phyloP scores from a whole-genome alignment of 192 early-diverging fungal species.

The Dissophora ornata region DNA sequence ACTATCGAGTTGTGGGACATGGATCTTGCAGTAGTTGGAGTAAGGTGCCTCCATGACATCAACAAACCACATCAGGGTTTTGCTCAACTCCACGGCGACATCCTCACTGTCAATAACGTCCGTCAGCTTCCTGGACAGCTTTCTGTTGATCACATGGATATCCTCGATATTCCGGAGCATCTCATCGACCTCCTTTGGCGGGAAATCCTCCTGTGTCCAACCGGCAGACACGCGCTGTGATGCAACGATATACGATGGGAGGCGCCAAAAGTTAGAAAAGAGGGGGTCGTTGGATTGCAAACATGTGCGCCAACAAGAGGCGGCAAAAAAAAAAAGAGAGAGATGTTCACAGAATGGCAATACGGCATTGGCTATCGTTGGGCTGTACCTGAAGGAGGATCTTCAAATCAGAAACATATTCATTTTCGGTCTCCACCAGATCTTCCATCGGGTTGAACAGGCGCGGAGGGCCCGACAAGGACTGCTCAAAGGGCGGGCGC shows the following conservation, averaged over 20 bases:
- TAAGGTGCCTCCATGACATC: slow-evolving; percentile 67
- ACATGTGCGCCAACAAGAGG: too few relatives aligned
- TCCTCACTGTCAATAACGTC: slow-evolving; percentile 16
- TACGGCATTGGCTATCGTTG: not conserved
- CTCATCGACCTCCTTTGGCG: slow-evolving; percentile 60
- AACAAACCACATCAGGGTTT: slow-evolving; percentile 38
- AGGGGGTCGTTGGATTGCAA: too few relatives aligned
- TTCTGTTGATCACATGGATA: slow-evolving; percentile 57
- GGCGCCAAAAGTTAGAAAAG: not conserved
- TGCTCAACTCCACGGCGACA: not conserved
- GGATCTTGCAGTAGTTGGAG: slow-evolving; percentile 61
- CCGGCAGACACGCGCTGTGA: slow-evolving; percentile 59
- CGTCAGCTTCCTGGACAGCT: slow-evolving; percentile 38
- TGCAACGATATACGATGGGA: not conserved
- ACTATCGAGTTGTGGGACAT: slow-evolving; percentile 56
- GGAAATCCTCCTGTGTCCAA: slow-evolving; percentile 60
- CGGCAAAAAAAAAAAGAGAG: not conserved
- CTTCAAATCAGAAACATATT: slow-evolving; percentile 60
- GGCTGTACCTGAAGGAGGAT: slow-evolving; percentile 59
- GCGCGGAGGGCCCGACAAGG: not conserved
- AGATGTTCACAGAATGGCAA: too few relatives aligned
- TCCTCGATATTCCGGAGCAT: slow-evolving; percentile 58
- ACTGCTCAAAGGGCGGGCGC: slow-evolving; percentile 36
- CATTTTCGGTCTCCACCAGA: slow-evolving; percentile 62
- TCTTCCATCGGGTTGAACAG: slow-evolving; percentile 59